A percentile compares a stretch with the other conserved stretches of the same genome.
Evolutionary conservation across 1,284 basidiomycete species (phyloP).

Genomic region (Earliella scabrosa): DNA sequence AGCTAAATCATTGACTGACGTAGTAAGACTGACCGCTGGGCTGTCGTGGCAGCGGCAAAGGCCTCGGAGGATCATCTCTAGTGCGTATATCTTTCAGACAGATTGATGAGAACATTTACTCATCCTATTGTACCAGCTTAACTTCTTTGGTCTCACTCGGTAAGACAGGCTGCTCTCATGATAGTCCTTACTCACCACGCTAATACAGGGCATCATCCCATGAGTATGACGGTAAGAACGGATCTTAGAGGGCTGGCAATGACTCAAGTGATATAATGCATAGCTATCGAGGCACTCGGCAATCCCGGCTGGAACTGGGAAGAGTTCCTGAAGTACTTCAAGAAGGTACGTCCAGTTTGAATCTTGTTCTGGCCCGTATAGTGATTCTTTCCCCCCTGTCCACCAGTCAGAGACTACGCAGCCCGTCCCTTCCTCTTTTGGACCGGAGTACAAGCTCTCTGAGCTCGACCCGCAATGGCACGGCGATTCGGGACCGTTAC

Average conservation of each 20-base stretch:
- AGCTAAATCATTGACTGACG: neutral
- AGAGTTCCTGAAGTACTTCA: constrained; percentile 22
- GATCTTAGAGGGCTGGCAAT: too few species aligned
- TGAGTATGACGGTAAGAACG: constrained; percentile 18
- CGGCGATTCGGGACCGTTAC: constrained; percentile 27
- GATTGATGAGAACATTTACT: neutral
- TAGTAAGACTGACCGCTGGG: too few species aligned
- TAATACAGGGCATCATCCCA: constrained; percentile 13
- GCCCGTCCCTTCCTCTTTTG: neutral
- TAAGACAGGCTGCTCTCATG: neutral
- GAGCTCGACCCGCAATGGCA: constrained; percentile 9
- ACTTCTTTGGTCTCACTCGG: constrained; percentile 3
- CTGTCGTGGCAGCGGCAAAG: constrained; percentile 18
- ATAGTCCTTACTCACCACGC: too few species aligned
- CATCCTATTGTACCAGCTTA: neutral
- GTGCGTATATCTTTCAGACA: neutral
- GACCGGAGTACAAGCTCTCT: neutral
- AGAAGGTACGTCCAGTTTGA: constrained; percentile 9
- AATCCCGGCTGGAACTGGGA: constrained; percentile 33
- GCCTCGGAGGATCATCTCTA: constrained; percentile 24
- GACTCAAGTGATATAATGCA: neutral
- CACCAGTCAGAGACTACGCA: constrained; percentile 12
- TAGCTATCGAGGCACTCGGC: constrained; percentile 27
- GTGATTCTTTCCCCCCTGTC: neutral
- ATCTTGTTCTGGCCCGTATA: neutral